Evolutionary conservation across 305 asterid species (phyloP).

Genomic region (Fraxinus paxiana): DNA sequence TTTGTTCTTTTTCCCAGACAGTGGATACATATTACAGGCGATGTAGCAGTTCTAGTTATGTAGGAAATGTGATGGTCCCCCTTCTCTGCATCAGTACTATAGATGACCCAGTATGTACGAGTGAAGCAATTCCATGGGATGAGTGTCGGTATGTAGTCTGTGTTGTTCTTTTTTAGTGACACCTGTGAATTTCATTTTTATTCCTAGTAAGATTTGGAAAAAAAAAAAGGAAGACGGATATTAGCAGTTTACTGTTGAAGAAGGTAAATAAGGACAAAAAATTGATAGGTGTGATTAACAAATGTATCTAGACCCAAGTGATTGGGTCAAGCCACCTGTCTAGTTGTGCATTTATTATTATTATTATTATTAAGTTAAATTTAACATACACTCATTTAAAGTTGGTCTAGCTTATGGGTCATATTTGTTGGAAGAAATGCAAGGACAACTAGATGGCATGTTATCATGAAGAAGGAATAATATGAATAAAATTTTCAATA

Average conservation of each 20-base stretch:
- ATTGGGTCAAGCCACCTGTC: neutral
- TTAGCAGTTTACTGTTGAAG: neutral
- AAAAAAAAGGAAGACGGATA: neutral
- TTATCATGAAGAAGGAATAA: neutral
- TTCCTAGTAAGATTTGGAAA: neutral
- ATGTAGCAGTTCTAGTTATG: constrained; percentile 63
- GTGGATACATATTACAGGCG: constrained; percentile 91
- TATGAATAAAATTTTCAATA: neutral
- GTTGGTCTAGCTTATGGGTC: neutral
- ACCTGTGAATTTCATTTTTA: neutral
- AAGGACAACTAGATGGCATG: neutral
- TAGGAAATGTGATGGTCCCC: constrained; percentile 73
- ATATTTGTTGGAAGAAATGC: neutral
- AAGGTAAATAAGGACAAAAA: neutral
- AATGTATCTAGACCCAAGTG: neutral
- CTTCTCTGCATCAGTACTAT: constrained; percentile 74
- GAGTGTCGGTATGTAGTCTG: constrained; percentile 69
- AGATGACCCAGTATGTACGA: constrained; percentile 93
- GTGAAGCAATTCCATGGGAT: constrained; percentile 95
- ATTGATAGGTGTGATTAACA: neutral
- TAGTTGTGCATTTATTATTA: neutral
- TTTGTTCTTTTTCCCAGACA: constrained; percentile 46
- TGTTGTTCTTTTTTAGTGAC: neutral
- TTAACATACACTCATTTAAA: neutral
- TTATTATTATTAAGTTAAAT: neutral